phyloP scores from a whole-genome alignment of 2,329 filamentous ascomycete species.

The Aspergillus amoenus region DNA sequence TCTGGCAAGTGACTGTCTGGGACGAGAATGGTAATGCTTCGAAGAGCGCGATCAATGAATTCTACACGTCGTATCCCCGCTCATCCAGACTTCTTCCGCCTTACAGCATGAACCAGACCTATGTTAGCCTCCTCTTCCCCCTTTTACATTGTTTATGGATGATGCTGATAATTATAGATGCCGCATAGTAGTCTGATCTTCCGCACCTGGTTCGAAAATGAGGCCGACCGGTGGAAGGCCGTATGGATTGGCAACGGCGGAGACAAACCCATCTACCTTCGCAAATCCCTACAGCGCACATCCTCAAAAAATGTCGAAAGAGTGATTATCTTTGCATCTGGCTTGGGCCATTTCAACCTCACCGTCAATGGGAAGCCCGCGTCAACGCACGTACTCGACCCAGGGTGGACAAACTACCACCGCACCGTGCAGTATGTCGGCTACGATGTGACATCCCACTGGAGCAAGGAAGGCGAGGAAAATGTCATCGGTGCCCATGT shows the following conservation, averaged over 20 bases:
- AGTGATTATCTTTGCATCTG: slow-evolving; percentile 23
- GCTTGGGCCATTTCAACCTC: slow-evolving; percentile 26
- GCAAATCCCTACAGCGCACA: slow-evolving; percentile 18
- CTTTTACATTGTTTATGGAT: too few species aligned
- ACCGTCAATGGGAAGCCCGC: slow-evolving; percentile 20
- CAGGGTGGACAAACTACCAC: slow-evolving; percentile 28
- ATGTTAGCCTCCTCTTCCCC: background rate
- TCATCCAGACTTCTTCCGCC: slow-evolving; percentile 22
- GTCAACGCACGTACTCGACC: slow-evolving; percentile 24
- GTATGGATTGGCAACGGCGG: slow-evolving; percentile 27
- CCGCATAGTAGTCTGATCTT: slow-evolving; percentile 25
- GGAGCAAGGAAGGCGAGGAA: slow-evolving; percentile 24
- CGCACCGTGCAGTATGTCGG: slow-evolving; percentile 40
- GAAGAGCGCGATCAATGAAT: slow-evolving; percentile 20
- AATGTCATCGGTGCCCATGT: slow-evolving; percentile 42
- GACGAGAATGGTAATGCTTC: slow-evolving; percentile 10
- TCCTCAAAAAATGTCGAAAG: slow-evolving; percentile 1
- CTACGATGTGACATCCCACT: slow-evolving; percentile 42
- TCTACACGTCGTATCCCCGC: slow-evolving; percentile 23
- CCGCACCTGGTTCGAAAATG: slow-evolving; percentile 26
- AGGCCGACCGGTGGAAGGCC: slow-evolving; percentile 24
- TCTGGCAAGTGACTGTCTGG: slow-evolving; percentile 24
- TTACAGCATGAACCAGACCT: slow-evolving; percentile 29
- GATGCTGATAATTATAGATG: slow-evolving; percentile 8
- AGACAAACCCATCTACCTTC: slow-evolving; percentile 25